These are phyloP conservation scores for Venturia oleaginea DNA, from an alignment of 2,329 filamentous ascomycete genomes.

Conservation along the genomic window DNA sequence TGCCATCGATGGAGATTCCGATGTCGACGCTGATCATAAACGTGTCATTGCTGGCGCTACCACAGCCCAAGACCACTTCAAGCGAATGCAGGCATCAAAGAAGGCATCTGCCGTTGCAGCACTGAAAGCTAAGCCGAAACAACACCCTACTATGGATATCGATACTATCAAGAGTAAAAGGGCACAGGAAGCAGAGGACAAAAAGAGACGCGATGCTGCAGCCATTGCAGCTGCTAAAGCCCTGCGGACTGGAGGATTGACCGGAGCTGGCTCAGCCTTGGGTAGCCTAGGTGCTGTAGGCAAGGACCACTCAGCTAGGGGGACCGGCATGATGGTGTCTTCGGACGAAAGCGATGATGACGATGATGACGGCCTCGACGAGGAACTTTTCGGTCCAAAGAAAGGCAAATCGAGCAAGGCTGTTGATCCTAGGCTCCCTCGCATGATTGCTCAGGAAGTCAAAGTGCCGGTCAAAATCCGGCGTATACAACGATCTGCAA, in stretches of 20 bases:
- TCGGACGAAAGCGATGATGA: slow-evolving; percentile 54
- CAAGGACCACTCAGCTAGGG: slow-evolving; percentile 67
- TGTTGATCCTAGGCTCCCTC: background rate
- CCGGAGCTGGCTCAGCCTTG: slow-evolving; percentile 66
- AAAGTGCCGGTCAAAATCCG: slow-evolving; percentile 75
- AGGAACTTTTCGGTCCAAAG: slow-evolving; percentile 54
- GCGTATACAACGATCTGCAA: slow-evolving; percentile 69
- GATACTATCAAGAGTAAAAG: slow-evolving; percentile 62
- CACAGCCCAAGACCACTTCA: slow-evolving; percentile 9
- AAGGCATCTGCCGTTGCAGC: slow-evolving; percentile 15
- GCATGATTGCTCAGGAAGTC: slow-evolving; percentile 28
- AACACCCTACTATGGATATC: slow-evolving; percentile 32
- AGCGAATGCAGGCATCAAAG: slow-evolving; percentile 15
- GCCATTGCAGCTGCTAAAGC: slow-evolving; percentile 61
- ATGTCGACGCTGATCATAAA: slow-evolving; percentile 3
- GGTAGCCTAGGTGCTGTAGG: slow-evolving; percentile 62
- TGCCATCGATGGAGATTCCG: slow-evolving; percentile 6
- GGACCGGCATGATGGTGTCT: slow-evolving; percentile 73
- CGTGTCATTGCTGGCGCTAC: slow-evolving; percentile 10
- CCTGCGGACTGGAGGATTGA: background rate
- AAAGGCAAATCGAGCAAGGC: slow-evolving; percentile 29
- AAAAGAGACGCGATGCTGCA: slow-evolving; percentile 61
- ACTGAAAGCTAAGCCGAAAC: slow-evolving; percentile 26
- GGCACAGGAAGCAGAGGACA: slow-evolving; percentile 65
- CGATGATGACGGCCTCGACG: slow-evolving; percentile 45